Conservation (phyloP, 129 eudicot genomes). For the Escallonia rubra region DNA sequence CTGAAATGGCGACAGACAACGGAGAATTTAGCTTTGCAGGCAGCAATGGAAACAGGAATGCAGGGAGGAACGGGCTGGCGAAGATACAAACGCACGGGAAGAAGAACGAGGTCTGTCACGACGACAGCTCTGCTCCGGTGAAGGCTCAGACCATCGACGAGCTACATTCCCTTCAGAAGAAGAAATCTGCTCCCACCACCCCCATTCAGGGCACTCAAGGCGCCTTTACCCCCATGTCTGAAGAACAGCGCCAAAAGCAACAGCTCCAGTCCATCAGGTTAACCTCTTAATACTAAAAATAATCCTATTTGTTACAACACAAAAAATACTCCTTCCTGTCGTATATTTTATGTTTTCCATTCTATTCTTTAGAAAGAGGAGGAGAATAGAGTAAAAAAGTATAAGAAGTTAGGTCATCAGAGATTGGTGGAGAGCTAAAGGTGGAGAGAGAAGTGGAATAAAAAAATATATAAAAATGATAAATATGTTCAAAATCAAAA, state of each 20-base stretch:
- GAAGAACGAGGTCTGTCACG: constrained; percentile 59
- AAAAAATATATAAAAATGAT: too few relatives aligned
- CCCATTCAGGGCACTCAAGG: constrained; percentile 37
- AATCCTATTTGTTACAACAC: too few relatives aligned
- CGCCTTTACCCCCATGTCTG: constrained; percentile 26
- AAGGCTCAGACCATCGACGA: constrained; percentile 84
- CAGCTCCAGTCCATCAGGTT: constrained; percentile 84
- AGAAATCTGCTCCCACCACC: constrained; percentile 71
- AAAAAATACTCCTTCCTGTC: too few relatives aligned
- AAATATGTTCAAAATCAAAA: too few relatives aligned
- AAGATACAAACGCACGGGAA: constrained; percentile 51
- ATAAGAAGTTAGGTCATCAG: too few relatives aligned
- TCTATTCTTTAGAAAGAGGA: too few relatives aligned
- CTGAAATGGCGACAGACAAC: constrained; percentile 9
- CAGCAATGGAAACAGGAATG: constrained; percentile 9
- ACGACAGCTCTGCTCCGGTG: constrained; percentile 70
- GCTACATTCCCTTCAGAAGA: constrained; percentile 82
- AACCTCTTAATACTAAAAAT: neutral
- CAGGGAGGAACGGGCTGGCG: constrained; percentile 51
- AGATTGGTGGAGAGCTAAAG: too few relatives aligned
- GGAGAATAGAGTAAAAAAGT: too few relatives aligned
- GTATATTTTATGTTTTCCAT: too few relatives aligned
- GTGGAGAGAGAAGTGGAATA: too few relatives aligned
- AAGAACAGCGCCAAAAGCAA: constrained; percentile 61
- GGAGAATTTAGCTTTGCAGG: constrained; percentile 39